Evolutionary conservation across 768 basidiomycete species (phyloP).

Genomic region (Tremella mesenterica): DNA sequence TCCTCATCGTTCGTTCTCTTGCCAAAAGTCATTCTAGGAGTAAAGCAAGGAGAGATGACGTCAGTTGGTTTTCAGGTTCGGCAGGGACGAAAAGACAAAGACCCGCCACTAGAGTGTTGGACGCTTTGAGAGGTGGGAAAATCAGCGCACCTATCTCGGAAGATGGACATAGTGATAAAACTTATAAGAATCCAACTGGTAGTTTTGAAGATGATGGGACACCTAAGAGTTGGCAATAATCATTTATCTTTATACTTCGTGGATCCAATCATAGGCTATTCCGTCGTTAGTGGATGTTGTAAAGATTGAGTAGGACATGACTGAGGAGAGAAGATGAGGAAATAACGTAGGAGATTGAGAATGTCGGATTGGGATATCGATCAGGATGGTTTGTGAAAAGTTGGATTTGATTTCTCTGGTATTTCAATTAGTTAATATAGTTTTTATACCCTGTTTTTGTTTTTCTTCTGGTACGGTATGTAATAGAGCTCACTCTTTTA

Average conservation of each 20-base stretch:
- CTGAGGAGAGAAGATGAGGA: no score
- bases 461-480: no score
- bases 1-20: neutral
- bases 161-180: constrained; percentile 3
- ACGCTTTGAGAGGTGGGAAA: constrained; percentile 12
- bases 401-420: no score
- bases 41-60: neutral
- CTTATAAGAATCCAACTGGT: neutral
- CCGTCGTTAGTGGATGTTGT: no score
- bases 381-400: no score
- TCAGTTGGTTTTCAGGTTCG: constrained; percentile 2
- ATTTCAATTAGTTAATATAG: no score
- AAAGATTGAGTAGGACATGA: no score
- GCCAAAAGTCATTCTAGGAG: neutral
- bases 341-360: no score
- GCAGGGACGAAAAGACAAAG: neutral
- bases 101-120: constrained; percentile 10
- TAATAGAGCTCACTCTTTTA: no score
- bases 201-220: neutral
- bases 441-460: no score
- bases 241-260: neutral
- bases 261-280: no score
- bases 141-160: constrained; percentile 13
- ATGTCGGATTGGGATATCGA: no score
- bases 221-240: neutral